A percentile compares a stretch with the other conserved stretches of the same genome.
Conservation (phyloP, 139 green algal species). For the Asterochloris sp. region DNA sequence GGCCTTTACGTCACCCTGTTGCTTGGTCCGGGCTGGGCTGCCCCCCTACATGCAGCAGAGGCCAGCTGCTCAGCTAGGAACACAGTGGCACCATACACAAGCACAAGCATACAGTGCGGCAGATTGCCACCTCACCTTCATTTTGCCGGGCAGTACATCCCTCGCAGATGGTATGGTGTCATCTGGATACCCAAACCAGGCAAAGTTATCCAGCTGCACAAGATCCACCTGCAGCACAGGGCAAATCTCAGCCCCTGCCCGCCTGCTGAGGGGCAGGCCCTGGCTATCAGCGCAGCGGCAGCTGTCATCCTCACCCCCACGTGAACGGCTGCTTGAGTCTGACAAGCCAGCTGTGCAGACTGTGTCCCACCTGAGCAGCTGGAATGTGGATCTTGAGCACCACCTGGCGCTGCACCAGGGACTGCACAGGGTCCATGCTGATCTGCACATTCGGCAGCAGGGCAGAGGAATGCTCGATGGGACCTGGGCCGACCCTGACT, state of each 20-base stretch:
- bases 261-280: not conserved
- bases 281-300: not conserved
- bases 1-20: not conserved
- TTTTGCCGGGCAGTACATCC: conserved; percentile 62
- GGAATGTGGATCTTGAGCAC: conserved; percentile 45
- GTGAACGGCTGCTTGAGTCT: not conserved
- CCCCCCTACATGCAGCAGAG: too few species aligned
- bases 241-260: not conserved
- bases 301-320: not conserved
- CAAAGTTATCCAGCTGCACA: conserved; percentile 70
- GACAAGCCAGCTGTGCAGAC: not conserved
- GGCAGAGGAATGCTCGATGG: conserved; percentile 43
- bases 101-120: not conserved
- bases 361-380: conserved; percentile 24
- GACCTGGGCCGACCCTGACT: conserved; percentile 40
- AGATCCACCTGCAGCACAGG: conserved; percentile 33
- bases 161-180: conserved; percentile 59
- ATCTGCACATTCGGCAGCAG: conserved; percentile 37
- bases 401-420: conserved; percentile 45
- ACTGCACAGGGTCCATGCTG: conserved; percentile 47
- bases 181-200: conserved; percentile 84
- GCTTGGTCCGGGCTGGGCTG: too few species aligned
- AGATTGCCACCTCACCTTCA: not conserved
- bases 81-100: too few species aligned
- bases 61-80: too few species aligned